Percentiles rank a stretch among this genome's conserved stretches.
Evolutionary conservation across 2,329 filamentous ascomycete genomes (phyloP).

Genomic region (Lasiodiplodia hormozganensis): DNA sequence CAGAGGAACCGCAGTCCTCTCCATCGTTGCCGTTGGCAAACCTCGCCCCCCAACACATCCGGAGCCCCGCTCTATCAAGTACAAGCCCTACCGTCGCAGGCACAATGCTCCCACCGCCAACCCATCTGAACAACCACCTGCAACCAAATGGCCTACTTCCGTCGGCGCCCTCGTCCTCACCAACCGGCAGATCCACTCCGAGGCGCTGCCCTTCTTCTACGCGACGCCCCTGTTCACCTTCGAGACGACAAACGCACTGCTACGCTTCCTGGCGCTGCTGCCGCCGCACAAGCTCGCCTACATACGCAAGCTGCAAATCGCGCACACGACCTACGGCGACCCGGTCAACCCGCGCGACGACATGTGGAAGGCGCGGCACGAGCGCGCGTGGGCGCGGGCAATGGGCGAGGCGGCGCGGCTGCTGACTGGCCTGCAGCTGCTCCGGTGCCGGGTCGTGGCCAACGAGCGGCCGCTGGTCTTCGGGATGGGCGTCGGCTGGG

Average conservation of each 20-base stretch:
- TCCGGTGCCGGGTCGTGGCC: constrained; percentile 38
- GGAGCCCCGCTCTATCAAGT: not conserved
- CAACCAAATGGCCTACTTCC: constrained; percentile 40
- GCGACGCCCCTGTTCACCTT: constrained; percentile 41
- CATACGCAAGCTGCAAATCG: constrained; percentile 40
- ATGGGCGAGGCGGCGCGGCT: constrained; percentile 13
- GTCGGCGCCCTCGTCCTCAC: constrained; percentile 39
- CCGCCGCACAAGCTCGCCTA: constrained; percentile 33
- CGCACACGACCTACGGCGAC: constrained; percentile 41
- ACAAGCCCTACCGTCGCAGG: not conserved
- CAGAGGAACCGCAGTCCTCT: not conserved
- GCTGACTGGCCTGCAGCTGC: not conserved
- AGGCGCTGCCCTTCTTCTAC: constrained; percentile 41
- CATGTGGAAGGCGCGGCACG: constrained; percentile 34
- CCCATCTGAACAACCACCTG: not conserved
- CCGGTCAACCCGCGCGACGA: constrained; percentile 23
- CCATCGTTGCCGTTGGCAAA: not conserved
- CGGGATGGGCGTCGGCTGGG: not conserved
- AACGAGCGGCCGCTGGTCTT: constrained; percentile 33
- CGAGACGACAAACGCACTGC: constrained; percentile 37
- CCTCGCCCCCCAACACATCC: not conserved
- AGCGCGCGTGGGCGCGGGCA: not conserved
- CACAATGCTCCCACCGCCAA: not conserved
- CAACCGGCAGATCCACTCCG: constrained; percentile 40
- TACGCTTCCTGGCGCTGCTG: constrained; percentile 37